Base-by-base conservation (phyloP, 2,329 filamentous ascomycete species). In the Hyphodiscus sp. region DNA sequence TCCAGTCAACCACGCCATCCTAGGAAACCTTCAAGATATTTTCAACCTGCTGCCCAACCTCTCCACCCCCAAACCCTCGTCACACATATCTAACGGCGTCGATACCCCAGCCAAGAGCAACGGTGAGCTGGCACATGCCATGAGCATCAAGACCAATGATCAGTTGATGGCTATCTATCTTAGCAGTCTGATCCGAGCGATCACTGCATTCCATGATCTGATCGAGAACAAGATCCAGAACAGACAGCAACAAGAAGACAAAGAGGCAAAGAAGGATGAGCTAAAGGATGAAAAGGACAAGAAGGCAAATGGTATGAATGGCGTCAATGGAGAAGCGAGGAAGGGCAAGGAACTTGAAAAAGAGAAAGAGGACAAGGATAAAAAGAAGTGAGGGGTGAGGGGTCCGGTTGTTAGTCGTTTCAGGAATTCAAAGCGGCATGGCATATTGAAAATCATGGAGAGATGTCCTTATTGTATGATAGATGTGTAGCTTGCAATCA, bases 171-270 rank as follows among this genome's bases (percentile, higher is more conserved):
- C 91, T 50, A 97, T 99, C 70, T 99, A 99, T 73, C 79, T 99
- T 51, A 95, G 89, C 74, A 95, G 89, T 75, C 76, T 97, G 76
- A 97, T 99, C 73, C 83, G 94, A 57, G 94, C 94, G 53, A 99
- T 99, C 68, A 97, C 94, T 13, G 94, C 94, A 8, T 99, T 97
- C 85, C 94, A 99, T 71, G 94, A 99, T 70, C 76, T 99, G 63
- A 99, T 99, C 62, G 94, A 99, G 77, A 99, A 99, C 78, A 99
- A 99, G 81, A 96, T 97, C 63, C 92, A 97, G 76, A 99, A 99
- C 75, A 83, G 92, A 70, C 91, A 97, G 74, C 89, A 95, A 71
- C 88, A 95, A 67, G 94, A 97, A 68, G 94, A 99, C 68, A 92
- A 92, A 74, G 92, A 97, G 64, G 81, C 77, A 45, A 89, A 89